These are phyloP conservation scores for Oryza glumipatula DNA, from an alignment of 176 grass and related monocot species.

Conservation along the genomic window DNA sequence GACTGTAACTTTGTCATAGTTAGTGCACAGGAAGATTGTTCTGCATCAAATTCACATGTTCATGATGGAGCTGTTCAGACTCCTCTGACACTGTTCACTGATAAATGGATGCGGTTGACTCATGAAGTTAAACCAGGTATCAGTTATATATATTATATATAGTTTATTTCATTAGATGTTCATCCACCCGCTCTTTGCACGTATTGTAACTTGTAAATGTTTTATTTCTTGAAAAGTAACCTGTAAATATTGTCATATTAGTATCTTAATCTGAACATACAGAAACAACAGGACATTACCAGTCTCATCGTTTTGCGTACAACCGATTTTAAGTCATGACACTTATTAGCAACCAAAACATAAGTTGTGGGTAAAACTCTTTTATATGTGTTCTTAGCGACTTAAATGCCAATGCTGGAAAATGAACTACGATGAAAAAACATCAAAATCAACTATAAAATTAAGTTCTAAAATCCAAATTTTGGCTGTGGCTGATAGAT, in stretches of 20 bases:
- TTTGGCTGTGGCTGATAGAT: too few species aligned
- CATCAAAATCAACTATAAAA: too few species aligned
- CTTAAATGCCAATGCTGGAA: too few species aligned
- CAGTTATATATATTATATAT: constrained; percentile 31
- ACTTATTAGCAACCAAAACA: too few species aligned
- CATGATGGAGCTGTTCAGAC: constrained; percentile 41
- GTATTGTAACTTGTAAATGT: not conserved
- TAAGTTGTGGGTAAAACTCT: too few species aligned
- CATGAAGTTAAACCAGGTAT: constrained; percentile 90
- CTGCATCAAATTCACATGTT: constrained; percentile 26
- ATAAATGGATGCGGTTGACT: constrained; percentile 85
- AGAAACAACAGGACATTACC: not conserved
- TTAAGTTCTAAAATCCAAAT: too few species aligned
- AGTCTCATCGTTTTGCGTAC: too few species aligned
- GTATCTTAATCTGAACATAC: not conserved
- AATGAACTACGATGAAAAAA: too few species aligned
- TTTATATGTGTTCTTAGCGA: too few species aligned
- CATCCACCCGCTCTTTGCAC: constrained; percentile 3
- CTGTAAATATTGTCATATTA: not conserved
- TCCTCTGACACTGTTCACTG: constrained; percentile 56
- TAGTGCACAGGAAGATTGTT: constrained; percentile 57
- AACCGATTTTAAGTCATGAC: too few species aligned
- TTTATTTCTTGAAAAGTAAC: not conserved
- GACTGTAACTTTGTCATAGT: constrained; percentile 81
- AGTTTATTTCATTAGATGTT: constrained; percentile 30